Evolutionary conservation across 345 rosid genomes (phyloP).

Genomic region (Draba incana): DNA sequence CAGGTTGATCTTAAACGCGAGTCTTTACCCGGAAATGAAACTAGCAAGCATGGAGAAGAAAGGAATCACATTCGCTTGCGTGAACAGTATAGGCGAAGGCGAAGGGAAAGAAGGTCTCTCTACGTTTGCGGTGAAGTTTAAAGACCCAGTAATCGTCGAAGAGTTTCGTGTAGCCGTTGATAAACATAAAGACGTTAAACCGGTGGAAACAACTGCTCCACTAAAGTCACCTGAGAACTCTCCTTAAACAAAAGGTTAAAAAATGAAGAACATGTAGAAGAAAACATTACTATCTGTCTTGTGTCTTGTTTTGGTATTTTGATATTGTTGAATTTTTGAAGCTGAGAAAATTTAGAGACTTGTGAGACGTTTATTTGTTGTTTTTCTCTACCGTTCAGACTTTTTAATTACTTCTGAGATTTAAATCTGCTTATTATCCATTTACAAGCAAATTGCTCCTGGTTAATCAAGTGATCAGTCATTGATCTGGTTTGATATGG

Average conservation of each 20-base stretch:
- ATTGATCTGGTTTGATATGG: neutral
- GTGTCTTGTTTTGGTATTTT: conserved; percentile 15
- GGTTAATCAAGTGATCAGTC: neutral
- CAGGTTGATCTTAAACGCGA: conserved; percentile 87
- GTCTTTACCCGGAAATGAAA: conserved; percentile 91
- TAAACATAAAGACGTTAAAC: conserved; percentile 61
- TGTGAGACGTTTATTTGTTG: conserved; percentile 32
- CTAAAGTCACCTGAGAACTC: conserved; percentile 89
- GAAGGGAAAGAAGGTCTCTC: conserved; percentile 73
- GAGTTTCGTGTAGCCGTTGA: conserved; percentile 62
- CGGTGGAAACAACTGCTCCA: conserved; percentile 24
- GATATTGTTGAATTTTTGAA: conserved; percentile 33
- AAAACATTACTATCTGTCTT: conserved; percentile 1
- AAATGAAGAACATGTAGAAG: conserved; percentile 7
- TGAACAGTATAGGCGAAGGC: conserved; percentile 65
- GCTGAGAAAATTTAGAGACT: conserved; percentile 23
- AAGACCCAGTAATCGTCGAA: conserved; percentile 65
- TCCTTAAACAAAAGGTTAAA: conserved; percentile 49
- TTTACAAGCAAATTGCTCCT: neutral
- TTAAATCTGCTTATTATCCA: conserved; percentile 3
- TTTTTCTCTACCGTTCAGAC: conserved; percentile 22
- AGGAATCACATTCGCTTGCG: conserved; percentile 90
- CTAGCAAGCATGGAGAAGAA: conserved; percentile 91
- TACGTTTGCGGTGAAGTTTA: conserved; percentile 85
- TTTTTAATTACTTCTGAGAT: no score